Evolutionary conservation across 441 rosid genomes (phyloP).

Genomic region (Francoa sonchifolia): DNA sequence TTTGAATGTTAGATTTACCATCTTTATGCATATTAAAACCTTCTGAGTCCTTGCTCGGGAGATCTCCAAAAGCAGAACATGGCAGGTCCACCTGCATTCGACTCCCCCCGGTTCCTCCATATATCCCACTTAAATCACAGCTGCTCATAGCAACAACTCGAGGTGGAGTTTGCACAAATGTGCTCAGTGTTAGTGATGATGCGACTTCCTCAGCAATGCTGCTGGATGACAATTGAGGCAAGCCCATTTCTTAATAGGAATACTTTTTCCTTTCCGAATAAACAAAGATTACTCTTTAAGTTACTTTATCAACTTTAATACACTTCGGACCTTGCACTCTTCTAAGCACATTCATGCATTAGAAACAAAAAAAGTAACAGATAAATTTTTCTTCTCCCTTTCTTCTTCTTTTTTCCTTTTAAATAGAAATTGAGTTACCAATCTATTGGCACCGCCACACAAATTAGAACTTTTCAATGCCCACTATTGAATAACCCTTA

Average conservation of each 20-base stretch:
- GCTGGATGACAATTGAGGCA: conserved; percentile 36
- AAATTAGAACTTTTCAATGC: too few relatives aligned
- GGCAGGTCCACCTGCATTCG: conserved; percentile 25
- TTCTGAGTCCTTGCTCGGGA: conserved; percentile 15
- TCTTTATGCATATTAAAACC: conserved; percentile 15
- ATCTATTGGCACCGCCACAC: too few relatives aligned
- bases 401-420: too few relatives aligned
- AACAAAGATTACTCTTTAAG: conserved; percentile 1
- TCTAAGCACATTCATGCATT: conserved; percentile 4
- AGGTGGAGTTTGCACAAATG: conserved; percentile 26
- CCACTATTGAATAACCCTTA: too few relatives aligned
- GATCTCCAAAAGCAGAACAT: conserved; percentile 27
- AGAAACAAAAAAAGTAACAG: conserved; percentile 12
- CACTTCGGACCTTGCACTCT: conserved; percentile 8
- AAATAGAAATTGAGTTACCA: too few relatives aligned
- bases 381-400: too few relatives aligned
- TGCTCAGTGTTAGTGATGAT: conserved; percentile 27
- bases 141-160: conserved; percentile 13
- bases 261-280: conserved; percentile 6
- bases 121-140: conserved; percentile 27
- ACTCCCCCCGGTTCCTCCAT: conserved; percentile 22
- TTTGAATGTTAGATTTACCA: conserved; percentile 8
- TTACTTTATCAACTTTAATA: conserved; percentile 8
- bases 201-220: conserved; percentile 37
- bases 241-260: conserved; percentile 23